A percentile compares a stretch with the other conserved stretches of the same genome.
Conservation (phyloP, 2,329 filamentous ascomycete species). For the Seiridium unicorne region DNA sequence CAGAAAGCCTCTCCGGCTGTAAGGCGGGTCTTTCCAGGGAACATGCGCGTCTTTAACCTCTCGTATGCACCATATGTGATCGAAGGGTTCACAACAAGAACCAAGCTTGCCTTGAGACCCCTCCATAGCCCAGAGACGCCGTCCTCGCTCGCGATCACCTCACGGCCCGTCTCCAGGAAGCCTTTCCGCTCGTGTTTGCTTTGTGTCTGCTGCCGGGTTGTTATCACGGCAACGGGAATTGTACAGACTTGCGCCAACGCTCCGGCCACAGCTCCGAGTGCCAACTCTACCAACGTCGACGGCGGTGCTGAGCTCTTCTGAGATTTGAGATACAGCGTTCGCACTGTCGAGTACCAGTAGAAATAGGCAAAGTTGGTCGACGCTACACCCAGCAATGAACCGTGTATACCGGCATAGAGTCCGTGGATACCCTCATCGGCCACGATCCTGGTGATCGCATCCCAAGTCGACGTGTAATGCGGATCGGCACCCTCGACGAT, state of each 20-base stretch:
- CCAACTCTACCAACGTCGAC: conserved; percentile 78
- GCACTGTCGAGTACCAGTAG: conserved; percentile 94
- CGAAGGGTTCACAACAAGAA: conserved; percentile 91
- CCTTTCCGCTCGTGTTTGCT: conserved; percentile 81
- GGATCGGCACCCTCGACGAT: conserved; percentile 47
- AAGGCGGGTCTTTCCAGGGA: conserved; percentile 72
- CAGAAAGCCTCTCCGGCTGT: conserved; percentile 87
- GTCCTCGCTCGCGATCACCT: conserved; percentile 88
- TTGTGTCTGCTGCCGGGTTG: conserved; percentile 94
- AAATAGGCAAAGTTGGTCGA: conserved; percentile 99
- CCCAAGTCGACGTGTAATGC: conserved; percentile 84
- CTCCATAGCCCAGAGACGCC: conserved; percentile 89
- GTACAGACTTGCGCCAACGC: conserved; percentile 94
- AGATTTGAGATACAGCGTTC: conserved; percentile 72
- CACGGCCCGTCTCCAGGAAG: conserved; percentile 79
- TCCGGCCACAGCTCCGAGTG: conserved; percentile 82
- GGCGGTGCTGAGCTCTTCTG: conserved; percentile 54
- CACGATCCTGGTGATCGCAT: conserved; percentile 84
- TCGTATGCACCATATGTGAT: conserved; percentile 99
- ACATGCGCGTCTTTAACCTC: conserved; percentile 74
- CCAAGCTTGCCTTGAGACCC: conserved; percentile 91
- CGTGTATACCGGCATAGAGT: conserved; percentile 85
- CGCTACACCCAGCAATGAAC: conserved; percentile 84
- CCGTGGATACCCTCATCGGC: conserved; percentile 76
- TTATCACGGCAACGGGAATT: conserved; percentile 93